Evolutionary conservation across 202 grass and related monocot genomes (phyloP).

Genomic region (Miscanthus sacchariflorus): DNA sequence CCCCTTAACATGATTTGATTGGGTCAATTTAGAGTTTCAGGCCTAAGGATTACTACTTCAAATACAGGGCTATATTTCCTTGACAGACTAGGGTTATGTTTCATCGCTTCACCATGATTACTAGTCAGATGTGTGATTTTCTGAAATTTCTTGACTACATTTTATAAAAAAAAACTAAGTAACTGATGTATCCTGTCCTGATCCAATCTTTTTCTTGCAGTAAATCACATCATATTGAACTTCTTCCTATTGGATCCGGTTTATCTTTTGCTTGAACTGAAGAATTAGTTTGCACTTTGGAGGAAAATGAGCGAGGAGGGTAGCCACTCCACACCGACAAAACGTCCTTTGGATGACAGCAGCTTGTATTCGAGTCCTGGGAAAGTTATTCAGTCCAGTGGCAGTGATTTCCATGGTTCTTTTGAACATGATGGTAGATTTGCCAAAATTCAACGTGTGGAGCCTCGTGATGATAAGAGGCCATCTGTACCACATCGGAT

Average conservation of each 20-base stretch:
- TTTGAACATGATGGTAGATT: constrained; percentile 80
- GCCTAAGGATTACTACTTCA: background rate
- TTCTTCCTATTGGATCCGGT: background rate
- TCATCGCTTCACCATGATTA: background rate
- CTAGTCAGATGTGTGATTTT: constrained; percentile 17
- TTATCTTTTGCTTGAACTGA: background rate
- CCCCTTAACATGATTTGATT: background rate
- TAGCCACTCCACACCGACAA: constrained; percentile 66
- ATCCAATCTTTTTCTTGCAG: constrained; percentile 33
- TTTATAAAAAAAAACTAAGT: background rate
- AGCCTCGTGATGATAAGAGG: constrained; percentile 86
- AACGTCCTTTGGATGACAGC: constrained; percentile 77
- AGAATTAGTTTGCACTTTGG: constrained; percentile 16
- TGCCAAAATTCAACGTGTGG: constrained; percentile 68
- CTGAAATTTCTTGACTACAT: background rate
- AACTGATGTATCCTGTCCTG: background rate
- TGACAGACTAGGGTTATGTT: background rate
- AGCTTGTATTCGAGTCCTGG: constrained; percentile 56
- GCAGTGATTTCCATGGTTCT: constrained; percentile 68
- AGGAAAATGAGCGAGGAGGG: constrained; percentile 82
- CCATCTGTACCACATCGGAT: constrained; percentile 50
- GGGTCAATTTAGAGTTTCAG: constrained; percentile 19
- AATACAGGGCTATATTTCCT: background rate
- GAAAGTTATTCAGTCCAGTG: constrained; percentile 56
- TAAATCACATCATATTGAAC: constrained; percentile 14